Conservation (phyloP, 208 protist genomes). For the Trichomonas gallinae region DNA sequence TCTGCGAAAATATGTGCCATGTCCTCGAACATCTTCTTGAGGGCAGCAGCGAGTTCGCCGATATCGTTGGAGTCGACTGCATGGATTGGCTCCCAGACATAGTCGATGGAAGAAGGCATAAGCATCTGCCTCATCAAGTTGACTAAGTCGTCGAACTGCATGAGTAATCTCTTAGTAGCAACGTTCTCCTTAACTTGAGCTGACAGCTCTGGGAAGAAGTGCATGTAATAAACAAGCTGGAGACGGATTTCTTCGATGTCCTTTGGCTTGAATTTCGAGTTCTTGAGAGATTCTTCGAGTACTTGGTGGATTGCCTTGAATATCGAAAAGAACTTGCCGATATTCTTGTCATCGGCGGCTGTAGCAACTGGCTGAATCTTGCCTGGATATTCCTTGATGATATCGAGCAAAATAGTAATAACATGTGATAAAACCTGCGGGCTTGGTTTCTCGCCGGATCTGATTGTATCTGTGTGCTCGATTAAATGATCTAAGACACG, state of each 20-base stretch:
- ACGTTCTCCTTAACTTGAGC: not conserved
- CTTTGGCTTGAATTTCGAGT: not conserved
- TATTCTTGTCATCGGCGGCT: not conserved
- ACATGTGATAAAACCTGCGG: not conserved
- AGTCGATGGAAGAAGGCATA: not conserved
- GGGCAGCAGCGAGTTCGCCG: not conserved
- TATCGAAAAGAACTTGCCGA: not conserved
- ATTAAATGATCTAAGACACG: not conserved
- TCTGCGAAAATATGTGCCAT: not conserved
- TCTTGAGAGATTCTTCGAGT: not conserved
- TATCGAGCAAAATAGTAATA: not conserved
- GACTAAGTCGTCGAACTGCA: not conserved
- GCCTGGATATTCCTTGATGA: not conserved
- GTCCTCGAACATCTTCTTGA: not conserved
- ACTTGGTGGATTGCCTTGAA: not conserved
- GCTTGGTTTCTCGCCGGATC: not conserved
- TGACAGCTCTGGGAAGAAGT: not conserved
- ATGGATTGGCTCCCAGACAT: not conserved
- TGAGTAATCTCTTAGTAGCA: not conserved
- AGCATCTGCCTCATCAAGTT: not conserved
- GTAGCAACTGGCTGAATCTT: not conserved
- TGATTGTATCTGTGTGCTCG: not conserved
- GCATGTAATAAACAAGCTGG: not conserved
- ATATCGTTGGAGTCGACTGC: not conserved
- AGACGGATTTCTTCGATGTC: not conserved